Conservation (phyloP, 768 basidiomycete genomes). For the Coprinopsis sp. region DNA sequence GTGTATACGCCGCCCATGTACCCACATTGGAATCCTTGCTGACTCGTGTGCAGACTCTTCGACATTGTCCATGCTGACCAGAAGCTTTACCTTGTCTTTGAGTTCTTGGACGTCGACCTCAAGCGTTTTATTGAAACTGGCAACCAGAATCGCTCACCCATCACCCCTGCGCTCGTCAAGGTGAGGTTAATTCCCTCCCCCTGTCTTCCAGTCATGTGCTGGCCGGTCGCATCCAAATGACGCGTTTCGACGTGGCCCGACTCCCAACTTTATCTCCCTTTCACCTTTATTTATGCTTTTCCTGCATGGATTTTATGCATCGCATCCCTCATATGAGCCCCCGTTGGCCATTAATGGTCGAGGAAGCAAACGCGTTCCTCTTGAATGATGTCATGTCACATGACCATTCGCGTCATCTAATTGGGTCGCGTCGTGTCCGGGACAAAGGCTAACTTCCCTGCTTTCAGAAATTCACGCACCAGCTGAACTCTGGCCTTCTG, state of each 20-base stretch:
- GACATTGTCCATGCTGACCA: constrained; percentile 97
- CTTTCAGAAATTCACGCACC: constrained; percentile 89
- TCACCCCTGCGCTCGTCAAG: constrained; percentile 74
- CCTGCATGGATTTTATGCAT: neutral
- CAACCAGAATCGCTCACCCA: constrained; percentile 65
- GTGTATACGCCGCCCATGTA: constrained; percentile 17
- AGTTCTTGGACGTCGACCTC: constrained; percentile 94
- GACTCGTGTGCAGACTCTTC: constrained; percentile 71
- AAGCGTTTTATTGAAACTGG: constrained; percentile 95
- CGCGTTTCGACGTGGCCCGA: constrained; percentile 1
- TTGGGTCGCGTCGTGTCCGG: constrained; percentile 12
- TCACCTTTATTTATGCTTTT: neutral
- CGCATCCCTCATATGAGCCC: too few relatives aligned
- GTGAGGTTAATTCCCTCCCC: constrained; percentile 42
- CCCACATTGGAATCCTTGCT: constrained; percentile 4
- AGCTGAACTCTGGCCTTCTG: constrained; percentile 84
- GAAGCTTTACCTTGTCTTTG: constrained; percentile 96
- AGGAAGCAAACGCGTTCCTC: neutral
- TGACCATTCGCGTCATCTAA: constrained; percentile 18
- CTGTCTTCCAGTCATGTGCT: neutral
- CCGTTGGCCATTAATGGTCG: too few relatives aligned
- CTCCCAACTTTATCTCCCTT: neutral
- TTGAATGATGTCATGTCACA: constrained; percentile 25
- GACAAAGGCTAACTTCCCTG: constrained; percentile 6
- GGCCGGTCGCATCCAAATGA: constrained; percentile 1